Percentiles rank a stretch among this genome's conserved stretches.
Conservation (phyloP, 2,329 filamentous ascomycete genomes). For the Orbilia oligospora region DNA sequence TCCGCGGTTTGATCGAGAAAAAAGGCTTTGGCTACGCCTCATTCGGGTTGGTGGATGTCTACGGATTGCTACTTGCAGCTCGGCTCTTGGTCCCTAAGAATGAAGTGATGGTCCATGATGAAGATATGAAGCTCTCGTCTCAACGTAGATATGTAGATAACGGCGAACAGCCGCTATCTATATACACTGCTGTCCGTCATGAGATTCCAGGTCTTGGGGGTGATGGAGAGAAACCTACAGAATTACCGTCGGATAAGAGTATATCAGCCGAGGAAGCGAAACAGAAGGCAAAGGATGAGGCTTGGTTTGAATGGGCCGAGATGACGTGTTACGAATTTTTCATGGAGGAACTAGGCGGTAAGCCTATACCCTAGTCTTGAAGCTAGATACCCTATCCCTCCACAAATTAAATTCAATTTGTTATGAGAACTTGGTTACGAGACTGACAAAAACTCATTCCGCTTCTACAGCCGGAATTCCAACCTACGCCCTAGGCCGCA, state of each 20-base stretch:
- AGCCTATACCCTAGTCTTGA: no score
- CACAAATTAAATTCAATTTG: no score
- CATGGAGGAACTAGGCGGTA: slow-evolving; percentile 78
- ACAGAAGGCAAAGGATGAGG: slow-evolving; percentile 68
- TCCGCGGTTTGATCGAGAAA: slow-evolving; percentile 92
- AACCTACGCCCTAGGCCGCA: slow-evolving; percentile 90
- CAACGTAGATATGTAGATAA: slow-evolving; percentile 82
- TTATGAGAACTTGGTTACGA: no score
- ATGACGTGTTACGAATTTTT: slow-evolving; percentile 95
- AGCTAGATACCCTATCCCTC: background rate
- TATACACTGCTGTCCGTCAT: slow-evolving; percentile 95
- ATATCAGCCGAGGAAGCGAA: slow-evolving; percentile 70
- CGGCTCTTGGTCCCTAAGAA: slow-evolving; percentile 88
- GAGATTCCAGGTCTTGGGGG: slow-evolving; percentile 82
- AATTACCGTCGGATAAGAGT: slow-evolving; percentile 62
- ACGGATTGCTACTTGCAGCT: slow-evolving; percentile 86
- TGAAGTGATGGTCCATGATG: slow-evolving; percentile 80
- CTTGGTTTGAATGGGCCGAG: slow-evolving; percentile 99
- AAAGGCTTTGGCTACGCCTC: slow-evolving; percentile 82
- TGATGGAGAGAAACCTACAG: slow-evolving; percentile 66
- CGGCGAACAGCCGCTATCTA: slow-evolving; percentile 87
- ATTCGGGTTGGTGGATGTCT: slow-evolving; percentile 93
- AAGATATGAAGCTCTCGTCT: slow-evolving; percentile 91
- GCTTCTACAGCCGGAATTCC: slow-evolving; percentile 80
- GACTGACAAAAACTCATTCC: no score